Percentiles rank a stretch among this genome's conserved stretches.
phyloP scores from a whole-genome alignment of 164 flowering plant genomes.

The Tetracentron sinense region DNA sequence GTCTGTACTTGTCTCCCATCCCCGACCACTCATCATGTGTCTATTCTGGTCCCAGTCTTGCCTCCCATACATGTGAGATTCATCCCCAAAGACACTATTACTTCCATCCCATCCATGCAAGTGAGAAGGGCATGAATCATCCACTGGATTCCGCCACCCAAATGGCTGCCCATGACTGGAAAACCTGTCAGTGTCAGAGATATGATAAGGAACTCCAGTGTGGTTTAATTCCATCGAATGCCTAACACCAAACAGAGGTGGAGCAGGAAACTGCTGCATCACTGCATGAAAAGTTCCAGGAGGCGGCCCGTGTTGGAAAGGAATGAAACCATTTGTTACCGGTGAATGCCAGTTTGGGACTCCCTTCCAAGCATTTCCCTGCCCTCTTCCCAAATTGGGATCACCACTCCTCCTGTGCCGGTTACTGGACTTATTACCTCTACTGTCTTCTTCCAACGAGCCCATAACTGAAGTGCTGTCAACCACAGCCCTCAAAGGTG shows the following conservation, averaged over 20 bases:
- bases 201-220: slow-evolving; percentile 57
- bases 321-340: slow-evolving; percentile 62
- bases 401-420: slow-evolving; percentile 62
- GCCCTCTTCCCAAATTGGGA: slow-evolving; percentile 46
- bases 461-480: slow-evolving; percentile 45
- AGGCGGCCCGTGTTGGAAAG: slow-evolving; percentile 75
- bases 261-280: slow-evolving; percentile 62
- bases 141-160: slow-evolving; percentile 74
- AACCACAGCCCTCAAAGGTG: slow-evolving; percentile 43
- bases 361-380: slow-evolving; percentile 72
- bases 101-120: slow-evolving; percentile 79
- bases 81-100: slow-evolving; percentile 60
- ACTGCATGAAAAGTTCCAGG: slow-evolving; percentile 61
- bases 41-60: slow-evolving; percentile 71
- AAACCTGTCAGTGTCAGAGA: slow-evolving; percentile 71
- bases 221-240: slow-evolving; percentile 71
- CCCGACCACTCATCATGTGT: slow-evolving; percentile 37
- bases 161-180: slow-evolving; percentile 60
- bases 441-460: slow-evolving; percentile 53
- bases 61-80: slow-evolving; percentile 51
- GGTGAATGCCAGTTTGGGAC: slow-evolving; percentile 78
- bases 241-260: slow-evolving; percentile 69
- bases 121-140: slow-evolving; percentile 53
- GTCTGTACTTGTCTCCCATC: slow-evolving; percentile 58
- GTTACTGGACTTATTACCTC: slow-evolving; percentile 35